These are phyloP conservation scores for Pseudogymnoascus sp. DNA, from an alignment of 2,329 filamentous ascomycete genomes.

Conservation along the genomic window DNA sequence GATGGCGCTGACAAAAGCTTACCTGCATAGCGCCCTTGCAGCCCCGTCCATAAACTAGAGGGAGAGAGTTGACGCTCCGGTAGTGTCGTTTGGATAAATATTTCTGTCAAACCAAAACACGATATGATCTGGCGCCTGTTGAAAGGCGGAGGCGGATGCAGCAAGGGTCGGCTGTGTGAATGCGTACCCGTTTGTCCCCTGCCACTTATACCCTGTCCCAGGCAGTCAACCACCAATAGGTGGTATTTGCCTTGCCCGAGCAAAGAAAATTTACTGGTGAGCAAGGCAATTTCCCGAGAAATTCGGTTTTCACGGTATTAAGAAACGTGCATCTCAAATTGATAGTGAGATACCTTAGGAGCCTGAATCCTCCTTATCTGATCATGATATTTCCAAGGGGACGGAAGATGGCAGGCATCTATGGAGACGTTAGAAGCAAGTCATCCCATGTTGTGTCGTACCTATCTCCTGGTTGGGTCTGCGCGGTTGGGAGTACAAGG, in stretches of 20 bases:
- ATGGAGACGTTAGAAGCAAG: neutral
- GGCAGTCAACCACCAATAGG: neutral
- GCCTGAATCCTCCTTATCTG: neutral
- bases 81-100: constrained; percentile 1
- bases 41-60: neutral
- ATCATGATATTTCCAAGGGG: neutral
- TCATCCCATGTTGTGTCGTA: neutral
- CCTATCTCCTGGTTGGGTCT: neutral
- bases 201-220: neutral
- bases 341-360: neutral
- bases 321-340: neutral
- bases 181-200: neutral
- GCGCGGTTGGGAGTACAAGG: constrained; percentile 2
- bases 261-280: neutral
- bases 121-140: constrained; percentile 8
- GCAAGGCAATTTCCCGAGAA: neutral
- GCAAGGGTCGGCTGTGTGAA: constrained; percentile 2
- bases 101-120: constrained; percentile 5
- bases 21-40: constrained; percentile 3
- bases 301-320: neutral
- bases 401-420: neutral
- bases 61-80: neutral
- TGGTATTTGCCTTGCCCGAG: neutral
- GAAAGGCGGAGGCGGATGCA: constrained; percentile 7
- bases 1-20: neutral